phyloP scores from a whole-genome alignment of 2,329 filamentous ascomycete species.

The Fusarium fujikuroi region DNA sequence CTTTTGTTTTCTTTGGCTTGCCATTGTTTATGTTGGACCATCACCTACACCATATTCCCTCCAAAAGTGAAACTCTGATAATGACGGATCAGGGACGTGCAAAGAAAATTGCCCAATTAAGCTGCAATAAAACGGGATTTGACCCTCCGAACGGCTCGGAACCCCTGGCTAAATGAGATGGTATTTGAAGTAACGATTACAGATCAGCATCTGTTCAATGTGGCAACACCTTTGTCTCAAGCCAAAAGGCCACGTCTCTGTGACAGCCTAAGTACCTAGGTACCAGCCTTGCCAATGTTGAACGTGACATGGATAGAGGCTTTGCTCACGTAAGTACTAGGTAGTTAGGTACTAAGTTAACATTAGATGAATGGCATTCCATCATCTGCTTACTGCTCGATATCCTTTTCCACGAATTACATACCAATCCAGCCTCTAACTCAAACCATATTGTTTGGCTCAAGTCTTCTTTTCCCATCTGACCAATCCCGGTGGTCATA shows the following conservation, averaged over 20 bases:
- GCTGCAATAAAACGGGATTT: constrained; percentile 27
- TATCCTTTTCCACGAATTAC: constrained; percentile 10
- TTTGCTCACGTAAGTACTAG: not conserved
- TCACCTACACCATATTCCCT: not conserved
- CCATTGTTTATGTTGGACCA: not conserved
- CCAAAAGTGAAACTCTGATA: constrained; percentile 8
- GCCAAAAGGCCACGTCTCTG: constrained; percentile 24
- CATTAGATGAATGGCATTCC: not conserved
- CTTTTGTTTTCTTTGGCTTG: not conserved
- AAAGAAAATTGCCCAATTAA: constrained; percentile 32
- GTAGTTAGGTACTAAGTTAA: not conserved
- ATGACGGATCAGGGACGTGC: constrained; percentile 15
- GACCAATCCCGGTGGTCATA: not conserved
- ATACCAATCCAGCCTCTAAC: not conserved
- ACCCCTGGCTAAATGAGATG: constrained; percentile 9
- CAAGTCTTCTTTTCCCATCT: not conserved
- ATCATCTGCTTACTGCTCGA: constrained; percentile 11
- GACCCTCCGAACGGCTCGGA: constrained; percentile 26
- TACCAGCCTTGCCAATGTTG: constrained; percentile 9
- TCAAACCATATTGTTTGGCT: not conserved
- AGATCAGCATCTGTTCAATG: not conserved
- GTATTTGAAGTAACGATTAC: not conserved
- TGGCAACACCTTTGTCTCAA: constrained; percentile 31
- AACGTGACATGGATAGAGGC: not conserved
- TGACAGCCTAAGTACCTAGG: not conserved